Evolutionary conservation across 345 rosid species (phyloP).

Genomic region (Eucalyptus victrix): DNA sequence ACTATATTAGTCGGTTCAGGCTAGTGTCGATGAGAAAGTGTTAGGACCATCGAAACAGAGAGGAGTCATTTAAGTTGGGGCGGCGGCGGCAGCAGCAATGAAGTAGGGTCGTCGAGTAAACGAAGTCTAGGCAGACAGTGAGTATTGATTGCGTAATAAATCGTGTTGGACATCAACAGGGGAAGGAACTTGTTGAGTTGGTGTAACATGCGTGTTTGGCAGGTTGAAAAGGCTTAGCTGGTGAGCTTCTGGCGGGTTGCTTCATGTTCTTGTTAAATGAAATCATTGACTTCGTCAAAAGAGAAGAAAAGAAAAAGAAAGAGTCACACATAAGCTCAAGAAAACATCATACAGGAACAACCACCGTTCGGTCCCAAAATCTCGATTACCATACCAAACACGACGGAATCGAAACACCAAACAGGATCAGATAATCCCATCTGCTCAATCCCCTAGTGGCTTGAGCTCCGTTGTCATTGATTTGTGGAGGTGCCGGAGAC

Average conservation of each 20-base stretch:
- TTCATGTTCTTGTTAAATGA: neutral
- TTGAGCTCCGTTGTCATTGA: neutral
- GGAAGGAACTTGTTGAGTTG: neutral
- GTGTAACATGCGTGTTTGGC: neutral
- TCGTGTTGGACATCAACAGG: neutral
- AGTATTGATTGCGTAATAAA: neutral
- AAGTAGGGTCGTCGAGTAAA: neutral
- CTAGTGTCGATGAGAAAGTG: neutral
- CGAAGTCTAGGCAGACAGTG: neutral
- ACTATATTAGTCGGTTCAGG: neutral
- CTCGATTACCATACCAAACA: neutral
- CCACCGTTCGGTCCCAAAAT: neutral
- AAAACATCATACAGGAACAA: neutral
- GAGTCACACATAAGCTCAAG: neutral
- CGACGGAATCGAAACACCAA: neutral
- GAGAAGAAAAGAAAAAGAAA: neutral
- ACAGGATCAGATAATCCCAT: neutral
- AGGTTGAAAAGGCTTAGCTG: neutral
- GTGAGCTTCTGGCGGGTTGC: neutral
- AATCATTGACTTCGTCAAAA: neutral
- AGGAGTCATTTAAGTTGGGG: neutral
- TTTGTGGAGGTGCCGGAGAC: neutral
- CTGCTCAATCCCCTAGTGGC: neutral
- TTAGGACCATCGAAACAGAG: neutral
- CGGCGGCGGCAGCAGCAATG: no score